phyloP scores from a whole-genome alignment of 2,329 filamentous ascomycete genomes.

The Colletotrichum euphorbiae region DNA sequence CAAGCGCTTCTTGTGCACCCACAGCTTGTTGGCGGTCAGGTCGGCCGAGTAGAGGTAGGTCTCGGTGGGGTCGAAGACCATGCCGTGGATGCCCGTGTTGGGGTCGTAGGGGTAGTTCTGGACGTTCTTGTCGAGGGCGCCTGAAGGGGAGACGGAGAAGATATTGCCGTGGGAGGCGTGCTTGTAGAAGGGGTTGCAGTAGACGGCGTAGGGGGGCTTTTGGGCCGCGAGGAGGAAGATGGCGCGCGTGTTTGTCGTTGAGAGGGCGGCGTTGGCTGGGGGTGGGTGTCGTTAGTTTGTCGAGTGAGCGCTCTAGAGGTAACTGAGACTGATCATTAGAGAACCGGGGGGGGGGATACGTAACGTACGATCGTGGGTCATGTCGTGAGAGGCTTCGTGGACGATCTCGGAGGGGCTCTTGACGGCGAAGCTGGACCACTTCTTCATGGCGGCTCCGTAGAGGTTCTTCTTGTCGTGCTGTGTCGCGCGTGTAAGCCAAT shows the following conservation, averaged over 20 bases:
- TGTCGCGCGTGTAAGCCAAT: constrained; percentile 40
- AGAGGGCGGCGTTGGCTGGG: constrained; percentile 73
- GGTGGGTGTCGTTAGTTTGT: constrained; percentile 20
- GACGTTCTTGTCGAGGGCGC: constrained; percentile 71
- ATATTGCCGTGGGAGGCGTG: constrained; percentile 86
- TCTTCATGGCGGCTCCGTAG: constrained; percentile 93
- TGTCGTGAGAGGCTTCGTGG: constrained; percentile 79
- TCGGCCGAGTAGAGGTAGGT: constrained; percentile 84
- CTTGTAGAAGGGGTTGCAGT: constrained; percentile 92
- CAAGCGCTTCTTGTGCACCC: constrained; percentile 78
- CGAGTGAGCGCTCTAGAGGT: neutral
- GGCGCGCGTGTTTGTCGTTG: constrained; percentile 84
- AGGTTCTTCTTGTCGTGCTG: constrained; percentile 86
- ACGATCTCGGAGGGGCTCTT: constrained; percentile 80
- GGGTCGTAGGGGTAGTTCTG: constrained; percentile 80
- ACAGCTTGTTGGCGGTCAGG: constrained; percentile 82
- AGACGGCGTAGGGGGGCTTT: constrained; percentile 83
- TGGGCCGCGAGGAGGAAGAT: constrained; percentile 88
- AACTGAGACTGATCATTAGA: neutral
- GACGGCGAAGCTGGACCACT: constrained; percentile 86
- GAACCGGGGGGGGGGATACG: neutral
- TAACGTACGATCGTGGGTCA: constrained; percentile 77
- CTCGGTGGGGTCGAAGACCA: constrained; percentile 82
- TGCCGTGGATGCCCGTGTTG: constrained; percentile 81
- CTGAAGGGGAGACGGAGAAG: constrained; percentile 70